A percentile compares a stretch with the other conserved stretches of the same genome.
These are phyloP conservation scores for Eremomyces bilateralis DNA, from an alignment of 495 filamentous ascomycete species.

Conservation along the genomic window DNA sequence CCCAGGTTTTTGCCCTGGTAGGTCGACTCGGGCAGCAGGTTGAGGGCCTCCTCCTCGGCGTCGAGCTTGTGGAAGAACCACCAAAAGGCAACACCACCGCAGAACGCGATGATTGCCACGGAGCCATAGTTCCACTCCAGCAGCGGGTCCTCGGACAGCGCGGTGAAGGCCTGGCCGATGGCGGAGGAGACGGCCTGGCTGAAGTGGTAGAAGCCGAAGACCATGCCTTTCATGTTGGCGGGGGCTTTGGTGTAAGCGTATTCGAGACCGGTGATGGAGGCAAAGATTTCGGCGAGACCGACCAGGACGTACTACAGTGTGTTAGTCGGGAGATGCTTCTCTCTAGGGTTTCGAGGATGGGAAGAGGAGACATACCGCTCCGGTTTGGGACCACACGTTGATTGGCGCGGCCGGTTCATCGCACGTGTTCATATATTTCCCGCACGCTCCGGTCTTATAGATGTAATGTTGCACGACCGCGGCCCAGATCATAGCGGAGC, in stretches of 20 bases:
- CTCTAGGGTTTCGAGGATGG: too few relatives aligned
- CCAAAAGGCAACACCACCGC: slow-evolving; percentile 13
- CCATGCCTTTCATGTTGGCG: slow-evolving; percentile 50
- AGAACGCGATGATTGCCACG: slow-evolving; percentile 7
- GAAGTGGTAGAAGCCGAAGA: slow-evolving; percentile 45
- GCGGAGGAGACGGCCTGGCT: slow-evolving; percentile 49
- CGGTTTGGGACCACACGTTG: slow-evolving; percentile 30
- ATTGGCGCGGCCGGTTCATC: slow-evolving; percentile 22
- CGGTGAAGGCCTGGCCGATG: slow-evolving; percentile 42
- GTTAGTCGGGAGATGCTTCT: too few relatives aligned
- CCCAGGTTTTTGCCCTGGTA: too few relatives aligned
- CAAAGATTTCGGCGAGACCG: slow-evolving; percentile 54
- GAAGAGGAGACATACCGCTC: too few relatives aligned
- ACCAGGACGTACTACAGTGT: slow-evolving; percentile 44
- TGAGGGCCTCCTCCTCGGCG: slow-evolving; percentile 13
- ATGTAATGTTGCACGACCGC: slow-evolving; percentile 11
- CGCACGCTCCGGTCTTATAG: slow-evolving; percentile 12
- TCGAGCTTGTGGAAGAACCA: slow-evolving; percentile 9
- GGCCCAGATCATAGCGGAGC: slow-evolving; percentile 9
- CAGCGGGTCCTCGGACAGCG: slow-evolving; percentile 41
- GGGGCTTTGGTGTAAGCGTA: slow-evolving; percentile 70
- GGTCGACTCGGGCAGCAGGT: slow-evolving; percentile 8
- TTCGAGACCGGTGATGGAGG: slow-evolving; percentile 30
- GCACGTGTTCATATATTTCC: slow-evolving; percentile 8
- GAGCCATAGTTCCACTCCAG: slow-evolving; percentile 25